Conservation (phyloP, 2,329 filamentous ascomycete species). For the Apiospora sp. region DNA sequence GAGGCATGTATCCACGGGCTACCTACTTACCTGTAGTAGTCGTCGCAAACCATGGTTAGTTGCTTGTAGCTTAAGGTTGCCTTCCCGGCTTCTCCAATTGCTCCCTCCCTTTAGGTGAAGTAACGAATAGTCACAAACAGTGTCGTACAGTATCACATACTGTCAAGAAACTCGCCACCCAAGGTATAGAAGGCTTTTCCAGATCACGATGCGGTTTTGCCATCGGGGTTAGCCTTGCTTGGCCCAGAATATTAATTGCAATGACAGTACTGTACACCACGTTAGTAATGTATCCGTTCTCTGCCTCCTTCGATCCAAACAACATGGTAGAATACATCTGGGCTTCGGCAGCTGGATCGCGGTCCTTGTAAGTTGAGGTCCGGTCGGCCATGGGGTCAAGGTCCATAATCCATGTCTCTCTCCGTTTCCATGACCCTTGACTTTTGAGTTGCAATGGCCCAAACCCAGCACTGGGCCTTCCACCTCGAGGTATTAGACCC, state of each 20-base stretch:
- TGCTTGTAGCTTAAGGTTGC: not conserved
- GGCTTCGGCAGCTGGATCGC: not conserved
- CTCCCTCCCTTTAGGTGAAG: not conserved
- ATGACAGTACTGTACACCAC: not conserved
- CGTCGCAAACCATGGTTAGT: not conserved
- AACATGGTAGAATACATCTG: not conserved
- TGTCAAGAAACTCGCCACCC: not conserved
- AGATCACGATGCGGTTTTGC: conserved; percentile 1
- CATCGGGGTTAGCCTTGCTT: not conserved
- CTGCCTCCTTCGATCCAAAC: not conserved
- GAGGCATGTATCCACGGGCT: not conserved
- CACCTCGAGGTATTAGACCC: not conserved
- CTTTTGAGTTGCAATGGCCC: not conserved
- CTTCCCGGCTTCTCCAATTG: not conserved
- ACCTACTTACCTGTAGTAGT: not conserved
- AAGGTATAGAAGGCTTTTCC: not conserved
- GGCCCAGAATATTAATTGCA: not conserved
- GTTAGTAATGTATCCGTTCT: not conserved
- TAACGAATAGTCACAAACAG: not conserved
- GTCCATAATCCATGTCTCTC: not conserved
- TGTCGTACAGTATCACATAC: not conserved
- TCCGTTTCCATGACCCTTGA: not conserved
- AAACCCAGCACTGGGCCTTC: not conserved
- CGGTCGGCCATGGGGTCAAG: not conserved
- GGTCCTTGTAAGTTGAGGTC: not conserved